A percentile compares a stretch with the other conserved stretches of the same genome.
Evolutionary conservation across 202 grass and related monocot genomes (phyloP).

Genomic region (Schoenoplectus tabernaemontani): DNA sequence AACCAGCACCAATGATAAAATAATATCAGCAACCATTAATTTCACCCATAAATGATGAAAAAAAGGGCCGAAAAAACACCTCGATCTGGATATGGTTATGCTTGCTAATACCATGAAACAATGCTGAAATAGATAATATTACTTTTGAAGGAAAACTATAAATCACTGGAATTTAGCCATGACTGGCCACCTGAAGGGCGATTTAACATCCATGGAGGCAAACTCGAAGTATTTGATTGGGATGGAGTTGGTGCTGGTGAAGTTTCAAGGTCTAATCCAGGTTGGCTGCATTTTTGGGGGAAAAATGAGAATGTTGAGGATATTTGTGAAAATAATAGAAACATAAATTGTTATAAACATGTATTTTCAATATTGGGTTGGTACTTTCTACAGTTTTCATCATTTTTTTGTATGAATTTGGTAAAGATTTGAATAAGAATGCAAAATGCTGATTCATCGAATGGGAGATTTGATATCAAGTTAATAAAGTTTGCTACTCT

Average conservation of each 20-base stretch:
- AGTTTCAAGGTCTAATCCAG: background rate
- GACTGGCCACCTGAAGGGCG: background rate
- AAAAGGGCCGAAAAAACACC: background rate
- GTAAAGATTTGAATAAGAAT: background rate
- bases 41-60: background rate
- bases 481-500: too few species aligned
- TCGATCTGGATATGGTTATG: background rate
- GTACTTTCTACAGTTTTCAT: background rate
- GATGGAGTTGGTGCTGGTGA: background rate
- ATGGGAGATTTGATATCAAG: background rate
- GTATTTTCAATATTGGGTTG: background rate
- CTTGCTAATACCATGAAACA: background rate
- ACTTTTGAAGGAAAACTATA: background rate
- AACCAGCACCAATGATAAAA: background rate
- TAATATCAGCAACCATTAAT: background rate
- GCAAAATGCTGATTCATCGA: background rate
- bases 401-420: background rate
- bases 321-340: background rate
- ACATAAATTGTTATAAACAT: background rate
- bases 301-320: background rate
- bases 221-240: background rate
- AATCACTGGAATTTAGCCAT: background rate
- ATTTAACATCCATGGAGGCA: conserved; percentile 29
- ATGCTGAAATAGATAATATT: background rate
- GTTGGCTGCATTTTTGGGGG: background rate